Conservation (phyloP, 805 yeast genomes). For the Kluyveromyces lactis region DNA sequence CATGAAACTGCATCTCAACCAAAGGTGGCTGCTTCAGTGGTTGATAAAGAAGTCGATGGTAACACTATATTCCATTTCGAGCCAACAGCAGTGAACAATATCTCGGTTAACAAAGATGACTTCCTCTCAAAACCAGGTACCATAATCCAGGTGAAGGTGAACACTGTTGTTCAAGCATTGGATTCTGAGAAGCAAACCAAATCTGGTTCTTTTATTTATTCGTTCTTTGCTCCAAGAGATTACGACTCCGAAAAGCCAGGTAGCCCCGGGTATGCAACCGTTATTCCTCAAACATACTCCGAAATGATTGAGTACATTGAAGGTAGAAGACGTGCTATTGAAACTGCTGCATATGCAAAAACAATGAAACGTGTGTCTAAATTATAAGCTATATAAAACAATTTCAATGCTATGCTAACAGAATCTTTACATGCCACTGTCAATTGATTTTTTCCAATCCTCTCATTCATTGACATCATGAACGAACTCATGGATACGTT, state of each 20-base stretch:
- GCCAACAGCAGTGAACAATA: slow-evolving; percentile 49
- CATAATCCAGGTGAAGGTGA: slow-evolving; percentile 81
- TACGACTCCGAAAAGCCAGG: slow-evolving; percentile 26
- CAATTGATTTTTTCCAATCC: too few relatives aligned
- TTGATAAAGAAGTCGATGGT: slow-evolving; percentile 18
- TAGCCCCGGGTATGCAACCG: slow-evolving; percentile 58
- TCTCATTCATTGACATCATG: too few relatives aligned
- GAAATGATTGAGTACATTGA: slow-evolving; percentile 90
- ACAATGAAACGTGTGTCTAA: slow-evolving; percentile 29
- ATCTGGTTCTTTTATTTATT: slow-evolving; percentile 82
- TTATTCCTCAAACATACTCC: slow-evolving; percentile 77
- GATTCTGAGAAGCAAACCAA: slow-evolving; percentile 53
- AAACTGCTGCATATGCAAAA: slow-evolving; percentile 60
- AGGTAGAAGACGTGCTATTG: slow-evolving; percentile 84
- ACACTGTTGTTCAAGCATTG: slow-evolving; percentile 65
- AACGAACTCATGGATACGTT: too few relatives aligned
- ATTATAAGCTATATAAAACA: slow-evolving; percentile 3
- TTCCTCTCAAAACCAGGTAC: slow-evolving; percentile 75
- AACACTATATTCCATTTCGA: slow-evolving; percentile 38
- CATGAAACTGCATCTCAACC: slow-evolving; percentile 31
- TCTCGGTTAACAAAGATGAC: slow-evolving; percentile 43
- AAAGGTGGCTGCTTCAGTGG: slow-evolving; percentile 20
- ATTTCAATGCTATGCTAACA: neutral
- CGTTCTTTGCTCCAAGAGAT: slow-evolving; percentile 74
- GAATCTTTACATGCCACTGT: too few relatives aligned